Conservation (phyloP, 2,329 filamentous ascomycete genomes). For the Fusarium nematophilum region DNA sequence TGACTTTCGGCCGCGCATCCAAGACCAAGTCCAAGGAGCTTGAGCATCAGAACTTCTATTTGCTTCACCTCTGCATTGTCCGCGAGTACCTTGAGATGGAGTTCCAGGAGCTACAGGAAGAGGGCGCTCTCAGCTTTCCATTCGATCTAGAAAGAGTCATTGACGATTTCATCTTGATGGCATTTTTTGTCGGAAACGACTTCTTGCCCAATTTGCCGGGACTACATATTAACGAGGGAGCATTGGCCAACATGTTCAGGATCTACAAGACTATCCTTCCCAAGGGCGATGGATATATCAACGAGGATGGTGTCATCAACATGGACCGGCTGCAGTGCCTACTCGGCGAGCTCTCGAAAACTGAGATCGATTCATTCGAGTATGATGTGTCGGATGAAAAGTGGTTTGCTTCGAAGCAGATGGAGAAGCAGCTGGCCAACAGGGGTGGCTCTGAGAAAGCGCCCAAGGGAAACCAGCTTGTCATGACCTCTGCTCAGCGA, state of each 20-base stretch:
- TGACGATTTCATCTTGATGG: slow-evolving; percentile 99
- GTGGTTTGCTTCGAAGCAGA: slow-evolving; percentile 91
- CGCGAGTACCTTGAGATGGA: slow-evolving; percentile 97
- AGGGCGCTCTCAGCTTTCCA: slow-evolving; percentile 76
- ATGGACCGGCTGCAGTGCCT: slow-evolving; percentile 81
- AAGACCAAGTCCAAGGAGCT: slow-evolving; percentile 94
- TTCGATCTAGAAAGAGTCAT: slow-evolving; percentile 97
- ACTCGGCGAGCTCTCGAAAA: slow-evolving; percentile 84
- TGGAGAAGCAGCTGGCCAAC: slow-evolving; percentile 70
- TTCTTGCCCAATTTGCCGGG: slow-evolving; percentile 97
- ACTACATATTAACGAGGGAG: slow-evolving; percentile 98
- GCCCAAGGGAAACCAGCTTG: slow-evolving; percentile 68
- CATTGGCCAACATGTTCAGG: slow-evolving; percentile 95
- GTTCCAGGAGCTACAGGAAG: slow-evolving; percentile 89
- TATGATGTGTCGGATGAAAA: slow-evolving; percentile 86
- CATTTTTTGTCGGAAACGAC: slow-evolving; percentile 99
- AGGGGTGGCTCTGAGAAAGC: slow-evolving; percentile 68
- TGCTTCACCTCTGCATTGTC: slow-evolving; percentile 97
- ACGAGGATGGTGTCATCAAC: slow-evolving; percentile 93
- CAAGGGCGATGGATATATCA: slow-evolving; percentile 92
- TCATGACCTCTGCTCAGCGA: slow-evolving; percentile 84
- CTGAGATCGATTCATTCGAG: slow-evolving; percentile 94
- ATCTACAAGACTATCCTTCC: slow-evolving; percentile 94
- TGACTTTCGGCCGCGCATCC: slow-evolving; percentile 91
- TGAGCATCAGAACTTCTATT: slow-evolving; percentile 98